These are phyloP conservation scores for Talaromyces sp. DNA, from an alignment of 2,329 filamentous ascomycete genomes.

Conservation along the genomic window DNA sequence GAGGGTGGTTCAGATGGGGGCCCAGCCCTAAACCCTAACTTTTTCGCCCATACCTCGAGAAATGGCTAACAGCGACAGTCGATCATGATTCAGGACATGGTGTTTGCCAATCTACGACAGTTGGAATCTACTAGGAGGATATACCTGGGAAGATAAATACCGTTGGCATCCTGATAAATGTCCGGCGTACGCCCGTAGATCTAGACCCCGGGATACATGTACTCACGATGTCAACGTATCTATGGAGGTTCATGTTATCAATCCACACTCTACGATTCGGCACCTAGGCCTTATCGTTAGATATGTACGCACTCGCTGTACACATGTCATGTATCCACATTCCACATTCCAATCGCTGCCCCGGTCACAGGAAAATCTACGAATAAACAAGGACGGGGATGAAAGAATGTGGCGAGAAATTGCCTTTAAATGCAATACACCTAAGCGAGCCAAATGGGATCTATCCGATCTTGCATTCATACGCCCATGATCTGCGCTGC, in stretches of 20 bases:
- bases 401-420: background rate
- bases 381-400: background rate
- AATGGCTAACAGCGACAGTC: background rate
- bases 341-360: slow-evolving; percentile 19
- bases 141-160: background rate
- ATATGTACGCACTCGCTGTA: background rate
- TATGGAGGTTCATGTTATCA: background rate
- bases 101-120: background rate
- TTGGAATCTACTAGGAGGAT: background rate
- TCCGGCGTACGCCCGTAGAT: background rate
- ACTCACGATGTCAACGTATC: background rate
- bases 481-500: background rate
- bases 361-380: background rate
- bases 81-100: background rate
- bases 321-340: slow-evolving; percentile 9
- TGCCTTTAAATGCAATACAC: background rate
- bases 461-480: background rate
- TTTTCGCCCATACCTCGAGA: background rate
- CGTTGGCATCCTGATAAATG: background rate
- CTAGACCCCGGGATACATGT: background rate
- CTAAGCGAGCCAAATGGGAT: background rate
- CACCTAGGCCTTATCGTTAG: background rate
- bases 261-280: background rate
- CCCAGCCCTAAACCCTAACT: background rate
- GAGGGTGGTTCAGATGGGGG: background rate